These are phyloP conservation scores for Geotrichum candidum DNA, from an alignment of 1,139 yeast species.

Conservation along the genomic window DNA sequence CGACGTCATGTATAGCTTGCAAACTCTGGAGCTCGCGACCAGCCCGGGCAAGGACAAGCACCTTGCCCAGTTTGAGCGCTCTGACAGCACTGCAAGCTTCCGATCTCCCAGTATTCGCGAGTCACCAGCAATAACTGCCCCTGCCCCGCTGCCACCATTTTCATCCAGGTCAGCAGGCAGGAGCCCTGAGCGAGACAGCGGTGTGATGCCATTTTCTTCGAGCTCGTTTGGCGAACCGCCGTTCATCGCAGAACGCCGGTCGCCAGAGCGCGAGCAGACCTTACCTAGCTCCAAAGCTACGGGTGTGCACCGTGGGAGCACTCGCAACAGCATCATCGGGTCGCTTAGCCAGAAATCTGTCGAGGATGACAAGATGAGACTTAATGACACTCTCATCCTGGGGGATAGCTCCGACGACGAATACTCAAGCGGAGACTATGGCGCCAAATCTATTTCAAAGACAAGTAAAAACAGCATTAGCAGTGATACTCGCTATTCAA, in stretches of 20 bases:
- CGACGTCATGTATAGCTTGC: constrained; percentile 33
- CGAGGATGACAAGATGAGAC: background rate
- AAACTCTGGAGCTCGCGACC: constrained; percentile 22
- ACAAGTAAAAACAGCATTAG: background rate
- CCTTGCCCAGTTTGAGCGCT: background rate
- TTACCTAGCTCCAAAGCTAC: background rate
- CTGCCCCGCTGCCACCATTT: background rate
- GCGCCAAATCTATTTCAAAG: background rate
- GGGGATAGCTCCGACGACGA: background rate
- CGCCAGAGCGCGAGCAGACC: background rate
- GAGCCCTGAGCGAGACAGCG: background rate
- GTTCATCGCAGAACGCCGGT: background rate
- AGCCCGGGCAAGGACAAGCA: constrained; percentile 1
- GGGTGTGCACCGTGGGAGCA: background rate
- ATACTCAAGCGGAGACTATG: background rate
- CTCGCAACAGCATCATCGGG: background rate
- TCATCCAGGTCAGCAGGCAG: background rate
- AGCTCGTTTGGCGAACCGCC: background rate
- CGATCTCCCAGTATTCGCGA: background rate
- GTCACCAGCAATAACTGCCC: background rate
- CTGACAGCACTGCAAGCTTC: background rate
- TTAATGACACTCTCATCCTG: background rate
- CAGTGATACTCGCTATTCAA: background rate
- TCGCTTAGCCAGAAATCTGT: background rate
- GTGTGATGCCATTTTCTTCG: background rate